Evolutionary conservation across 768 basidiomycete species (phyloP).

Genomic region (Dictyophora rubrovolvata): DNA sequence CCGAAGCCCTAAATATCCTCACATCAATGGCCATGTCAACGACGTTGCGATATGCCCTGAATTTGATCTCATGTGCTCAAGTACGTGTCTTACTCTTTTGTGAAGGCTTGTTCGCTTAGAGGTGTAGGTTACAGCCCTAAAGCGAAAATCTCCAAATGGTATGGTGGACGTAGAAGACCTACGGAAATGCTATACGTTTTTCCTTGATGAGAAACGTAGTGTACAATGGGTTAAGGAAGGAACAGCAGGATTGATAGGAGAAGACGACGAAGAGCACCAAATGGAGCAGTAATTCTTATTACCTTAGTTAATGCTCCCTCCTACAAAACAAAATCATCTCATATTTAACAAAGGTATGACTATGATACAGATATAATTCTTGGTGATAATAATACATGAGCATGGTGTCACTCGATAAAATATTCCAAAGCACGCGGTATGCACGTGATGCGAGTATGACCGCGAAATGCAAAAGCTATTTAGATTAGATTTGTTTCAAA

Average conservation of each 20-base stretch:
- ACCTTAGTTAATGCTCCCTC: neutral
- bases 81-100: constrained; percentile 25
- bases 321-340: neutral
- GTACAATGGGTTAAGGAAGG: constrained; percentile 81
- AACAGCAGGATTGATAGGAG: constrained; percentile 18
- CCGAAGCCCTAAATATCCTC: constrained; percentile 67
- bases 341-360: neutral
- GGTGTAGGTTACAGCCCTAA: constrained; percentile 3
- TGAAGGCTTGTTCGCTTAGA: neutral
- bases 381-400: neutral
- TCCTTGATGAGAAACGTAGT: constrained; percentile 88
- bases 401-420: neutral
- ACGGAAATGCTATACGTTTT: constrained; percentile 73
- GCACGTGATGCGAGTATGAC: neutral
- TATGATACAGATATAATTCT: neutral
- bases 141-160: constrained; percentile 6
- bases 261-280: constrained; percentile 32
- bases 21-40: constrained; percentile 84
- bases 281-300: constrained; percentile 5
- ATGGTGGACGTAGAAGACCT: constrained; percentile 79
- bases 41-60: constrained; percentile 87
- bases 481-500: too few relatives aligned
- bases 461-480: too few relatives aligned
- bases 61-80: constrained; percentile 88
- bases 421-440: neutral